A percentile compares a stretch with the other conserved stretches of the same genome.
These are phyloP conservation scores for Daldinia concentrica DNA, from an alignment of 495 filamentous ascomycete species.

Conservation along the genomic window DNA sequence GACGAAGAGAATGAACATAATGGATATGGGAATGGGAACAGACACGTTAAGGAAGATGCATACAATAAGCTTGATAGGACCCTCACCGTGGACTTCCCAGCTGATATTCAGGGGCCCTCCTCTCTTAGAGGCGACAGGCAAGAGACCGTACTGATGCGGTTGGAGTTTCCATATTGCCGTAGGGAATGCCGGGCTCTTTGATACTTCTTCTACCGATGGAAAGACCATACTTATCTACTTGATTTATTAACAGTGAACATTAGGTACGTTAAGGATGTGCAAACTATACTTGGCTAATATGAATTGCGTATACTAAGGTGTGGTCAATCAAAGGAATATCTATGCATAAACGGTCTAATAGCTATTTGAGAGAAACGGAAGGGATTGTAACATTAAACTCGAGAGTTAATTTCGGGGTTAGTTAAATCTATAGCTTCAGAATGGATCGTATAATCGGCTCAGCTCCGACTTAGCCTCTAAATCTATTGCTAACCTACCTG, in stretches of 20 bases:
- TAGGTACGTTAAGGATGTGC: too few species aligned
- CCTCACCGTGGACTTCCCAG: slow-evolving; percentile 74
- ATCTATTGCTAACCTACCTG: neutral
- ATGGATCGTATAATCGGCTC: neutral
- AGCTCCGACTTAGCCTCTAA: neutral
- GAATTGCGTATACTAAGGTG: neutral
- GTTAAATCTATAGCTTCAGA: neutral
- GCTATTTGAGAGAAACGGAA: neutral
- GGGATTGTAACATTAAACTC: neutral
- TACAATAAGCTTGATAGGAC: slow-evolving; percentile 65
- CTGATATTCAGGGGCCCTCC: slow-evolving; percentile 67
- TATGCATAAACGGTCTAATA: neutral
- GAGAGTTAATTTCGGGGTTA: neutral
- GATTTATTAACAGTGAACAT: too few species aligned
- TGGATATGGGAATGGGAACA: too few species aligned
- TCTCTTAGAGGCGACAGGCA: slow-evolving; percentile 24
- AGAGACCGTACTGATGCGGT: slow-evolving; percentile 26
- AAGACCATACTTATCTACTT: slow-evolving; percentile 10
- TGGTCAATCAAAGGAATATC: too few species aligned
- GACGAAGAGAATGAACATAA: too few species aligned
- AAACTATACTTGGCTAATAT: neutral
- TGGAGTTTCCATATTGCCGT: slow-evolving; percentile 35
- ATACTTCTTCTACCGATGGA: slow-evolving; percentile 23
- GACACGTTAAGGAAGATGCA: neutral
- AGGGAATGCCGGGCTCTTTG: slow-evolving; percentile 31